Base-by-base conservation (phyloP, 139 green algal species). In the Microglena sp. region DNA sequence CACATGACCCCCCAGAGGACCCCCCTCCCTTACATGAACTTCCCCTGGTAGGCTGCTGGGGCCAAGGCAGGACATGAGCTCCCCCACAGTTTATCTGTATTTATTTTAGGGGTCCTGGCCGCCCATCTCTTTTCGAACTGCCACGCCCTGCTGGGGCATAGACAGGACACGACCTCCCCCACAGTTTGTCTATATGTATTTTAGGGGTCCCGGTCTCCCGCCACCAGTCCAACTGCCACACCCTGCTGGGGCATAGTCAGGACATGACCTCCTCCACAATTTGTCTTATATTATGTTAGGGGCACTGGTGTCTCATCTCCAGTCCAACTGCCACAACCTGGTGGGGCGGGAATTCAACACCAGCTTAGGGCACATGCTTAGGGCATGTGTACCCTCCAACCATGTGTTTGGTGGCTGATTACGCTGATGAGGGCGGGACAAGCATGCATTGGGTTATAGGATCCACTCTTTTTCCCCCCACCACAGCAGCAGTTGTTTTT, bases 301-400 rank as follows among this genome's bases (percentile, higher is more conserved):
- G 44, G 46, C 50, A 7, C 43, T 77, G 61, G 34, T 70, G 62
- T 15, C 61, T 4, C 30, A 66, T 28, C 40, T 72, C 11, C 21
- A 27, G 21, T 24, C 35, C 5, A 45, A 72, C 66, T 11, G 8
- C 30, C 43, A 60, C 50, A 53, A 29, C 21, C 22, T 69, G 29
- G 34, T 4, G 59, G 21, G 28, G 5, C 26, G 5, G 5, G 28
- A 7, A 5, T 62, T 27, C 7, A 18, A 7, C 6, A 11, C 28
- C 21, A 59, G 26, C 11, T 21, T 24, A 55, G 40, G 40, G 11
- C 11, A 50, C 11, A 50, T 50, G 11, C 15, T 11, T 50, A 15
- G 11, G 15, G 40, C 11, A 11, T 11, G 11, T 6, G 15, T 59
- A 27, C 21, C 50, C 50, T n/a, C n/a, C n/a, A n/a, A n/a, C n/a